Conservation (phyloP, 1,284 basidiomycete species). For the Irpex sp. region DNA sequence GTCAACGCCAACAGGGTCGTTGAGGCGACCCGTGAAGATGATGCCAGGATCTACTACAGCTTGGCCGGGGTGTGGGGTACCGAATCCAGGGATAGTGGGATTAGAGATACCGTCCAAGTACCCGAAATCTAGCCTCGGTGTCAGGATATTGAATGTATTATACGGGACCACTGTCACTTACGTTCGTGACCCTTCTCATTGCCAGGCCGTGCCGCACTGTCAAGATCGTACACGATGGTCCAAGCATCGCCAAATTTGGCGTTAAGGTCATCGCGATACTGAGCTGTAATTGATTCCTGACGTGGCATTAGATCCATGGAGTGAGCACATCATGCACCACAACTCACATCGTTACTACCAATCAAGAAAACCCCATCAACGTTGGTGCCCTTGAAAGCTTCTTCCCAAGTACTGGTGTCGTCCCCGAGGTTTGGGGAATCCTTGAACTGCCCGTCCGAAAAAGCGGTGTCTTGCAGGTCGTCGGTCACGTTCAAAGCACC, state of each 20-base stretch:
- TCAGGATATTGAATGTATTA: background rate
- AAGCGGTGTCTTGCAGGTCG: background rate
- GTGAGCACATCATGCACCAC: background rate
- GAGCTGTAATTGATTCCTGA: background rate
- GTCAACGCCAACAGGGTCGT: too few species aligned
- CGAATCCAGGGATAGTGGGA: constrained; percentile 28
- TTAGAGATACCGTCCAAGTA: constrained; percentile 26
- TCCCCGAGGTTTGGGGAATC: background rate
- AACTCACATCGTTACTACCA: constrained; percentile 6
- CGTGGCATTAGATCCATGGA: background rate
- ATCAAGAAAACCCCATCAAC: constrained; percentile 8
- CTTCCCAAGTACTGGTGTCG: background rate
- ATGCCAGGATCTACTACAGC: constrained; percentile 25
- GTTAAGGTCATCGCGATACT: background rate
- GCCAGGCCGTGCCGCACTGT: background rate
- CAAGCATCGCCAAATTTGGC: background rate
- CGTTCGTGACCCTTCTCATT: background rate
- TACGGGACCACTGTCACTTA: constrained; percentile 7
- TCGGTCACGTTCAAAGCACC: background rate
- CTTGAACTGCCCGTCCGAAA: background rate
- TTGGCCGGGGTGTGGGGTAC: constrained; percentile 26
- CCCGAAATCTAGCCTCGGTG: constrained; percentile 19
- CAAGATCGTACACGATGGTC: background rate
- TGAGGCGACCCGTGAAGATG: constrained; percentile 26
- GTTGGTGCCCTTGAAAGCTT: constrained; percentile 1